Evolutionary conservation across 768 basidiomycete species (phyloP), one percentile per base, ranked within the genome.

Genomic region (Guyanaporus albipodus): DNA sequence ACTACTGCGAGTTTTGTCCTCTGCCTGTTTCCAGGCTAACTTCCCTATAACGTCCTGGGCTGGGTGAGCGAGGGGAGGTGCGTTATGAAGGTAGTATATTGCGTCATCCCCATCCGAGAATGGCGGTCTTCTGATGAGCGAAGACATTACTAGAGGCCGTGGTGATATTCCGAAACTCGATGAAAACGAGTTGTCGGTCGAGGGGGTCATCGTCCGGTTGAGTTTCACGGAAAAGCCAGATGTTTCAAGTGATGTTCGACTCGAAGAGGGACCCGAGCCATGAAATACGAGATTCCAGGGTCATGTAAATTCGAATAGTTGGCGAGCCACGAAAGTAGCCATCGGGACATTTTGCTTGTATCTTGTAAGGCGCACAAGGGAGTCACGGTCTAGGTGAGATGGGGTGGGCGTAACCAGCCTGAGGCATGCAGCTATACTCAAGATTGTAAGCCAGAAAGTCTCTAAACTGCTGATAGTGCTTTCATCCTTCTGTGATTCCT

Each of bases 41-140:
- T 58, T 46, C 22, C 33, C 39, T 0, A 15, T 41, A 9, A 48
- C 46, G 48, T 53, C 54, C 17, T 48, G 49, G 53, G 44, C 38
- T 15, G 44, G 47, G 5, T 57, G 52, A 47, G 39, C n/a, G 49
- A 4, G 47, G 47, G 2, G 26, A 0, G 5, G 46, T 46, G 11
- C 33, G 2, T n/a, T 31, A 21, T 12, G 18, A 29, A 32, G 22
- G 51, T 23, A 24, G n/a, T 19, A 8, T 24, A 22, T 36, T 17
- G 14, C 21, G 22, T 17, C 18, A 5, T 37, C n/a, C 12, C 24
- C 23, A 36, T 21, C 3, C 12, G 15, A 9, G 28, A 15, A 4
- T 3, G n/a, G 22, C 29, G 6, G 12, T 53, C 6, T 43, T 36
- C 28, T 23, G 7, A 8, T 27, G 41, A n/a, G 39, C 42, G 1